phyloP scores from a whole-genome alignment of 1,139 yeast genomes.

The Pneumocystis canis region DNA sequence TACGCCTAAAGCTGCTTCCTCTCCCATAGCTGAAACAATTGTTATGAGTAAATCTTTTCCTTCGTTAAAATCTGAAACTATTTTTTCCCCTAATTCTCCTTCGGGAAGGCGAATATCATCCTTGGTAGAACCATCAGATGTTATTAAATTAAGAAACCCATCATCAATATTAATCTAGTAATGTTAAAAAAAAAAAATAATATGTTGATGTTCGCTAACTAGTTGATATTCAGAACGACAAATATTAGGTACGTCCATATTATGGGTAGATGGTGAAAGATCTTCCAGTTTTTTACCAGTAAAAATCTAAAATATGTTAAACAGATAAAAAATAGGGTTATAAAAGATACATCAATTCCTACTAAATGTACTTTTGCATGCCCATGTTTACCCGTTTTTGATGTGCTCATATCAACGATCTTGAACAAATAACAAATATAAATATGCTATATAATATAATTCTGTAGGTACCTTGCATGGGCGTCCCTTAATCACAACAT shows the following conservation, averaged over 20 bases:
- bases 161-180: constrained; percentile 79
- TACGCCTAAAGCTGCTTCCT: constrained; percentile 95
- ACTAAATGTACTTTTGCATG: constrained; percentile 99
- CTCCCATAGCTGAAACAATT: constrained; percentile 95
- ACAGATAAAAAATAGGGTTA: background rate
- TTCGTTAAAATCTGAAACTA: constrained; percentile 86
- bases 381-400: constrained; percentile 99
- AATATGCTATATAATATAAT: background rate
- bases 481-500: constrained; percentile 93
- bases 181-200: background rate
- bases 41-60: constrained; percentile 96
- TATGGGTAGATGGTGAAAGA: constrained; percentile 99
- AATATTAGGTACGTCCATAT: constrained; percentile 99
- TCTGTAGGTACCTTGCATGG: constrained; percentile 54
- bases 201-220: constrained; percentile 16
- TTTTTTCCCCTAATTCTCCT: constrained; percentile 86
- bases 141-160: constrained; percentile 94
- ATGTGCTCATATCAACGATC: constrained; percentile 99
- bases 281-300: constrained; percentile 99
- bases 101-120: constrained; percentile 98
- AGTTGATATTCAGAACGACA: constrained; percentile 89
- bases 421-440: background rate
- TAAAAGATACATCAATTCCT: constrained; percentile 55
- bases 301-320: constrained; percentile 39
- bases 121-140: constrained; percentile 94